These are phyloP conservation scores for Rhodotorula paludigena DNA, from an alignment of 768 basidiomycete species.

Conservation along the genomic window DNA sequence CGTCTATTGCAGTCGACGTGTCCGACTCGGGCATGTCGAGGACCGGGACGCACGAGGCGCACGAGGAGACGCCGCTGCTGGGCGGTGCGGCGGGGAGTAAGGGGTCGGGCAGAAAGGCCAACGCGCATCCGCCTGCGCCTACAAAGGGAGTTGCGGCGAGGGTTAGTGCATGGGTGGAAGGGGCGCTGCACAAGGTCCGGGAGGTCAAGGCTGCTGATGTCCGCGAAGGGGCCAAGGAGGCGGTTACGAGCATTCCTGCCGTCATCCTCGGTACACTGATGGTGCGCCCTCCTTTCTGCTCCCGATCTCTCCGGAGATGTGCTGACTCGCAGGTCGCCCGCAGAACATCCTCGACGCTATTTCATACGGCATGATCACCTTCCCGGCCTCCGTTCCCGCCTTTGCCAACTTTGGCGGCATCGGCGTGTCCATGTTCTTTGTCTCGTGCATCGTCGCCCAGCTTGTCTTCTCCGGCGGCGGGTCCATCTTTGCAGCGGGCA, in stretches of 20 bases:
- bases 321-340: too few species aligned
- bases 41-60: not conserved
- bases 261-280: conserved; percentile 52
- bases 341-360: conserved; percentile 85
- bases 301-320: too few species aligned
- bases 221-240: conserved; percentile 5
- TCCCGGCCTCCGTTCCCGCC: conserved; percentile 67
- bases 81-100: not conserved
- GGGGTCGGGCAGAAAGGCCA: not conserved
- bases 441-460: conserved; percentile 63
- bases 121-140: too few species aligned
- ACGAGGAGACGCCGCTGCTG: conserved; percentile 30
- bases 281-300: not conserved
- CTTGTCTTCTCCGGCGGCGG: conserved; percentile 76
- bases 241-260: conserved; percentile 22
- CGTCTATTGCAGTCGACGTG: not conserved
- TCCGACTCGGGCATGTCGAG: not conserved
- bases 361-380: conserved; percentile 81
- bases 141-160: not conserved
- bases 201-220: conserved; percentile 21
- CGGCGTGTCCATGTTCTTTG: conserved; percentile 70
- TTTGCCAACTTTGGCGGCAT: conserved; percentile 76
- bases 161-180: not conserved
- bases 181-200: not conserved
- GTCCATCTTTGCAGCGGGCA: conserved; percentile 80